Base-by-base conservation (phyloP, 2,329 filamentous ascomycete genomes). In the Hymenoscyphus fraxineus region DNA sequence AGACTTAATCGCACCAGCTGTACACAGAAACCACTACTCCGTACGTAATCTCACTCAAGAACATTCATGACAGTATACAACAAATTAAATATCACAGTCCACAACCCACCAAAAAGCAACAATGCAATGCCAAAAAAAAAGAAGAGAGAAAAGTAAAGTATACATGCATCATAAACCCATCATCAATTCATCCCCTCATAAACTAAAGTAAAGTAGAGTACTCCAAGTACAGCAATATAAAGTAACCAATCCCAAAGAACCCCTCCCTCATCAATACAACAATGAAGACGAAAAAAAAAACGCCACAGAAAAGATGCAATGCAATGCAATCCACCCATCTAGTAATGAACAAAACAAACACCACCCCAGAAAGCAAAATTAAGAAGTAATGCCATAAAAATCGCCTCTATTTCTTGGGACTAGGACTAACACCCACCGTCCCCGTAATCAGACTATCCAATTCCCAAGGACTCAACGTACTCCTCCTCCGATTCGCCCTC, bases 401-500 rank as follows among this genome's bases (percentile, higher is more conserved):
- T 27, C 19, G 4, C 2, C 19, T 54, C 47, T 54, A 54, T 54
- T 54, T 54, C 47, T 27, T 54, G 10, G 47, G 47, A 31, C 56
- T 47, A 13, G 61, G 60, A 39, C 61, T 63, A 22, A 32, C 55
- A 38, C 35, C 54, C 38, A 69, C 64, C 47, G 66, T 66, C 1
- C 82, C 82, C 2, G 78, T 70, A 61, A 88, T 88, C 73, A 91
- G 74, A 56, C 83, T 85, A 77, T 90, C 84, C 73, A 93, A 77
- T 76, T 94, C 91, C 81, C 88, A 89, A 2, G 89, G 87, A 71
- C 85, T 92, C 39, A 94, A 78, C 22, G 90, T 93, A 72, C 89
- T 92, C 74, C 91, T 83, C 73, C 90, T 82, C 73, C 89, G 80
- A 65, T 83, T 88, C 2, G 85, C 81, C 79, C 74, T 76, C 72